A percentile compares a stretch with the other conserved stretches of the same genome.
Conservation (phyloP, 108 stramenopile genomes). For the Chaetoceros muelleri region DNA sequence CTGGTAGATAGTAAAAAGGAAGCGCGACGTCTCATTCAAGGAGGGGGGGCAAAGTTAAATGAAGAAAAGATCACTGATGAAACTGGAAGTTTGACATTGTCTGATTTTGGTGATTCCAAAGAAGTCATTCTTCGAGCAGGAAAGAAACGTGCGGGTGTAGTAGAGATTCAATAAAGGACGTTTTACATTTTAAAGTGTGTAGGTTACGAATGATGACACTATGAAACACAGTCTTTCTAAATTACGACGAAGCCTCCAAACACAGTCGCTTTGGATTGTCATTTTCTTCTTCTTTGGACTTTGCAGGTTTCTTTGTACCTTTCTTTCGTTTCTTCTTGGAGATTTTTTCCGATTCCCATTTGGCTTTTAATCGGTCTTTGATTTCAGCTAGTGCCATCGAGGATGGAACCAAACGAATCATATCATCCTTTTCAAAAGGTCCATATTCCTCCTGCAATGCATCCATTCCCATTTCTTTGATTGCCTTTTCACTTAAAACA, state of each 20-base stretch:
- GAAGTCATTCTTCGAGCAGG: constrained; percentile 74
- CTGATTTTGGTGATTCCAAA: constrained; percentile 46
- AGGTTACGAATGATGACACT: too few relatives aligned
- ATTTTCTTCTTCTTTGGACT: constrained; percentile 4
- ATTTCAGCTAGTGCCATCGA: constrained; percentile 28
- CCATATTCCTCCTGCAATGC: constrained; percentile 60
- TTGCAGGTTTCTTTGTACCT: constrained; percentile 10
- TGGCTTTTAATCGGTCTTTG: constrained; percentile 18
- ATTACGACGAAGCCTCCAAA: too few relatives aligned
- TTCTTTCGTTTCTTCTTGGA: constrained; percentile 14
- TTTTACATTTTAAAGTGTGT: too few relatives aligned
- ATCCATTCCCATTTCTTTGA: constrained; percentile 47
- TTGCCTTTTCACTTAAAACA: constrained; percentile 55
- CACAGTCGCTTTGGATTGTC: too few relatives aligned
- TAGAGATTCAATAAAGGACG: constrained; percentile 47
- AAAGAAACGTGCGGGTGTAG: constrained; percentile 85
- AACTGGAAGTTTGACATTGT: constrained; percentile 31
- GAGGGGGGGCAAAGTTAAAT: constrained; percentile 76
- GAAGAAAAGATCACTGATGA: constrained; percentile 64
- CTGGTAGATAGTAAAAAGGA: constrained; percentile 86
- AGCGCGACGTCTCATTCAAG: constrained; percentile 85
- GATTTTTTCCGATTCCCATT: constrained; percentile 23
- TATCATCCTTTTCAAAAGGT: constrained; percentile 37
- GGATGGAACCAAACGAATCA: constrained; percentile 60
- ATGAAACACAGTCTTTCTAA: too few relatives aligned